These are phyloP conservation scores for Corynascus novoguineensis DNA, from an alignment of 495 filamentous ascomycete species.

Conservation along the genomic window DNA sequence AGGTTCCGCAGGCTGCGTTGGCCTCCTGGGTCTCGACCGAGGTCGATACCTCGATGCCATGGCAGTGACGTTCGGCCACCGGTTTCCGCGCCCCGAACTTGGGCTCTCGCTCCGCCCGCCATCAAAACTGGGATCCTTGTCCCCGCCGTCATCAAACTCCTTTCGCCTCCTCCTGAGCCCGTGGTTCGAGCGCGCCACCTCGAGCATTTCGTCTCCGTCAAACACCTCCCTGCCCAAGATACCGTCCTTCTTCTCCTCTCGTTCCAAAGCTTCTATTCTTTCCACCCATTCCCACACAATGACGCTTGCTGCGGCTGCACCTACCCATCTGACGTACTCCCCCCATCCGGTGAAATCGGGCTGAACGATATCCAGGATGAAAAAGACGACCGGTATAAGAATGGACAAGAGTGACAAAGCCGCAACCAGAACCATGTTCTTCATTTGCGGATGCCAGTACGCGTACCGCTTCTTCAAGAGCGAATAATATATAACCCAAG, in stretches of 20 bases:
- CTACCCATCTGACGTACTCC: conserved; percentile 96
- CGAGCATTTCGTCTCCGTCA: conserved; percentile 94
- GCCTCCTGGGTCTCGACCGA: conserved; percentile 24
- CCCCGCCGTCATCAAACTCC: conserved; percentile 25
- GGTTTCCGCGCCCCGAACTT: conserved; percentile 31
- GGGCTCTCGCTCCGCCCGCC: conserved; percentile 18
- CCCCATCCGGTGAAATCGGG: conserved; percentile 90
- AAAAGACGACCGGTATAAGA: conserved; percentile 89
- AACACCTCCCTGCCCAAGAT: conserved; percentile 92
- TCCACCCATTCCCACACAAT: conserved; percentile 99
- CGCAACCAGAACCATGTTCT: conserved; percentile 83
- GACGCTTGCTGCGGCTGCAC: conserved; percentile 90
- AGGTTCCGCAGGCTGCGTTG: conserved; percentile 20
- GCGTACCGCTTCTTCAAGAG: conserved; percentile 88
- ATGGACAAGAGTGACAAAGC: conserved; percentile 71
- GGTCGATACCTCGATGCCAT: conserved; percentile 40
- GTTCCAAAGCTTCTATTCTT: conserved; percentile 91
- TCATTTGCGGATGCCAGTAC: conserved; percentile 89
- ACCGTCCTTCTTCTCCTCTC: conserved; percentile 93
- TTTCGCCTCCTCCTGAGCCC: conserved; percentile 36
- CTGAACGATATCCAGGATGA: conserved; percentile 86
- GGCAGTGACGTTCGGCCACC: conserved; percentile 44
- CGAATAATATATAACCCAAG: conserved; percentile 94
- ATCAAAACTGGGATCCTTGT: conserved; percentile 19
- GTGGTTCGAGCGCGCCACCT: conserved; percentile 53